Base-by-base conservation (phyloP, 768 basidiomycete species). In the Lactifluus hygrophoroides region DNA sequence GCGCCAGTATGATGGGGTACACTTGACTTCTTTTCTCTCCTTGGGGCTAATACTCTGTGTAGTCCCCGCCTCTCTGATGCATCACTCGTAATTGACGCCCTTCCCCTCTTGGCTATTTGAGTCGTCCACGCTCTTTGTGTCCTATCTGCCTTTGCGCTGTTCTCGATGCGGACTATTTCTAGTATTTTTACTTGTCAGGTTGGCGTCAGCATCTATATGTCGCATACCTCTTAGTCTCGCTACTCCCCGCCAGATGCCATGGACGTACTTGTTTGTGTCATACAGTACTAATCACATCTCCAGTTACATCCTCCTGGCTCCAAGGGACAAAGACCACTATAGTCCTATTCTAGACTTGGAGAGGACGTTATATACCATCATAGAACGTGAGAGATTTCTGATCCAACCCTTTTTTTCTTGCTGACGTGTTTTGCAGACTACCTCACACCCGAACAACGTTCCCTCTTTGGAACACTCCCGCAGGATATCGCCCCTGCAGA, bases 301-400 rank as follows among this genome's bases (percentile, higher is more conserved):
- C 56, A 90, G 88, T 69, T 92, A 83, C 73, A 78, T 88, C 61
- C 77, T 92, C 58, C 78, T 92, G 52, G 82, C 78, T 44, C 90
- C 90, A 30, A 88, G 84, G 66, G 90, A 93, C 75, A 83, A 83
- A 64, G 89, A 93, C 65, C 88, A 91, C 64, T 93, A 91, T 70
- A 86, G 88, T 68, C 90, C 90, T 14, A 85, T 93, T 56, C 79
- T 85, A 76, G 87, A 87, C 66, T 74, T 93, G 34, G 86, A 89
- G 72, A 76, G 78, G 59, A 79, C 84, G 11, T 70, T 93, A 28
- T 77, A 84, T 69, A 82, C 82, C 49, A 90, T 92, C 46, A 71
- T 90, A 58, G 80, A 88, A 71, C 79, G 80, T 68, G n/a, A 32
- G 45, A 34, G 27, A 51, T 34, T 14, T 3, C 1, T 2, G 6